A percentile compares a stretch with the other conserved stretches of the same genome.
Evolutionary conservation across 768 basidiomycete species (phyloP).

Genomic region (Hebeloma cylindrosporum): DNA sequence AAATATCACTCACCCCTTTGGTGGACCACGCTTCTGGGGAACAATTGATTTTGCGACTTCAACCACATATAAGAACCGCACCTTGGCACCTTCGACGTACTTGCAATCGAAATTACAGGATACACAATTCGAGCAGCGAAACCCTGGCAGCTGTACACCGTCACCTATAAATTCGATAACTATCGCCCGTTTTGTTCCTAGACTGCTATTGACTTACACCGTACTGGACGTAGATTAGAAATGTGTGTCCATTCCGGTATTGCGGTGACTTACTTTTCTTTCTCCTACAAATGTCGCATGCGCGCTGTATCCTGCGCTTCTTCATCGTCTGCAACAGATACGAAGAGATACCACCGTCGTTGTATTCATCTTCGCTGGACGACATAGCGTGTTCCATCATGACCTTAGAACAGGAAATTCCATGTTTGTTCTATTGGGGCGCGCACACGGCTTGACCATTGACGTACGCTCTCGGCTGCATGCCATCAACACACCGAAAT

Average conservation of each 20-base stretch:
- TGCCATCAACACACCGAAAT: too few relatives aligned
- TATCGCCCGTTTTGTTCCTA: too few relatives aligned
- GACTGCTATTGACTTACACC: conserved; percentile 61
- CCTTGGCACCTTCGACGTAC: conserved; percentile 70
- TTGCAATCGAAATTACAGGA: conserved; percentile 65
- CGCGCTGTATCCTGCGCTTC: conserved; percentile 72
- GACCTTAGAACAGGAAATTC: conserved; percentile 6
- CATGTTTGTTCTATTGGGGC: too few relatives aligned
- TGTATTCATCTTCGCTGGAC: conserved; percentile 64
- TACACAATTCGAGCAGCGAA: conserved; percentile 67
- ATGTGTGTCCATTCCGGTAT: conserved; percentile 8
- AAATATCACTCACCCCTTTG: conserved; percentile 49
- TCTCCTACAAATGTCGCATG: conserved; percentile 79
- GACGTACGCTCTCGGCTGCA: too few relatives aligned
- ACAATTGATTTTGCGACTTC: conserved; percentile 7
- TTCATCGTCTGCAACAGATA: conserved; percentile 45
- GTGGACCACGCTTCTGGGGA: conserved; percentile 55
- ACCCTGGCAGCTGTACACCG: conserved; percentile 67
- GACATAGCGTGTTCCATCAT: conserved; percentile 48
- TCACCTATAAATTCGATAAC: conserved; percentile 58
- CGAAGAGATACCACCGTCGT: conserved; percentile 40
- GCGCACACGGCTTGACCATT: too few relatives aligned
- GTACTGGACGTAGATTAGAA: conserved; percentile 40
- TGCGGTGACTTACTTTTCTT: conserved; percentile 67
- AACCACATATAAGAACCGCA: conserved; percentile 28